Evolutionary conservation across 2,329 filamentous ascomycete species (phyloP).

Genomic region (Colletotrichum simmondsii): DNA sequence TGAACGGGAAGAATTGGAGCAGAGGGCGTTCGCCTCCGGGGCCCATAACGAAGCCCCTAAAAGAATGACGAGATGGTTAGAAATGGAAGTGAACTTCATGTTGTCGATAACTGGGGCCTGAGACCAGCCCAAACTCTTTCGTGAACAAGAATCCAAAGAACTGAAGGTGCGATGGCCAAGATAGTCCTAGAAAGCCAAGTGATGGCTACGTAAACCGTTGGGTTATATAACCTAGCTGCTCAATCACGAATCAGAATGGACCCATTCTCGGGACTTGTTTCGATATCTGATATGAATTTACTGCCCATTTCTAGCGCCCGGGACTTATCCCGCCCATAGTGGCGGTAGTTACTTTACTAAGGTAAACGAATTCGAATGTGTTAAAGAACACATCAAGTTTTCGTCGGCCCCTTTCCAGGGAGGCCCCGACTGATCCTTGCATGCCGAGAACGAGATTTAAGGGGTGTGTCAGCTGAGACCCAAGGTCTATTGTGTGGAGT

Average conservation of each 20-base stretch:
- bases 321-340: not conserved
- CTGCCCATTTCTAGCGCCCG: not conserved
- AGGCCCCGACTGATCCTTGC: not conserved
- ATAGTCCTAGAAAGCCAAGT: no score
- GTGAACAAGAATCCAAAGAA: not conserved
- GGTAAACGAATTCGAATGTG: not conserved
- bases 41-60: not conserved
- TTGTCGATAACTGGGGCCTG: not conserved
- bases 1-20: not conserved
- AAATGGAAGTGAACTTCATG: constrained; percentile 6
- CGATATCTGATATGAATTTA: not conserved
- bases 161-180: not conserved
- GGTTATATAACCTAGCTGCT: not conserved
- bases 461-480: constrained; percentile 15
- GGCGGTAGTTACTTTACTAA: not conserved
- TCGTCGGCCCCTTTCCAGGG: not conserved
- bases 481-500: constrained; percentile 1
- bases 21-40: not conserved
- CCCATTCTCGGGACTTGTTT: not conserved
- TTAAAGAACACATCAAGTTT: not conserved
- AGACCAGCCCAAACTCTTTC: not conserved
- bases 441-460: constrained; percentile 11
- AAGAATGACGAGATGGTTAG: not conserved
- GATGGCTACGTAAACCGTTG: no score
- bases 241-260: not conserved